Conservation (phyloP, 805 yeast genomes). For the Yarrowia keelungensis region DNA sequence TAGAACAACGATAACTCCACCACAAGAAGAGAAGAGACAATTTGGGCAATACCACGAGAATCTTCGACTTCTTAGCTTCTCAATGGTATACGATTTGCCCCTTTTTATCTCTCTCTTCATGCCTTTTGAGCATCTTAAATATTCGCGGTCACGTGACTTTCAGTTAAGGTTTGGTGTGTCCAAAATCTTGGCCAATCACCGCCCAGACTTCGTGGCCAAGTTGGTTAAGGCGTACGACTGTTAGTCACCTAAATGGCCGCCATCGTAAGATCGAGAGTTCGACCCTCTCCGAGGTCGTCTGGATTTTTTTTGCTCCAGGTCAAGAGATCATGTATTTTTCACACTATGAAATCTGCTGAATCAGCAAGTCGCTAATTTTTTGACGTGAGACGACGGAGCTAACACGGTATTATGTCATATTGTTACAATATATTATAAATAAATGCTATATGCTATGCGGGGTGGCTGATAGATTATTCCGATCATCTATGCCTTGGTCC, state of each 20-base stretch:
- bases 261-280: constrained; percentile 39
- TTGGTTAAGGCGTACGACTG: constrained; percentile 39
- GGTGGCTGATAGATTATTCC: neutral
- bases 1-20: no score
- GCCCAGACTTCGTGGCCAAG: constrained; percentile 39
- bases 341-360: no score
- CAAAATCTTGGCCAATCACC: neutral
- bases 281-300: constrained; percentile 40
- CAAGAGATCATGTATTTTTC: no score
- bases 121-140: neutral
- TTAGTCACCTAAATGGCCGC: constrained; percentile 38
- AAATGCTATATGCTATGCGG: constrained; percentile 33
- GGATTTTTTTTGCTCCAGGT: constrained; percentile 2
- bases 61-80: no score
- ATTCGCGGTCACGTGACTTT: neutral
- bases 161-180: neutral
- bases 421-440: constrained; percentile 21
- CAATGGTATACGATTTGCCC: no score
- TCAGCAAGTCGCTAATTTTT: no score
- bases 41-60: no score
- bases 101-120: neutral
- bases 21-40: no score
- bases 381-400: no score
- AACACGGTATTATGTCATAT: neutral
- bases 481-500: constrained; percentile 9